Conservation (phyloP, 2,329 filamentous ascomycete species). For the Leptographium radiaticola region DNA sequence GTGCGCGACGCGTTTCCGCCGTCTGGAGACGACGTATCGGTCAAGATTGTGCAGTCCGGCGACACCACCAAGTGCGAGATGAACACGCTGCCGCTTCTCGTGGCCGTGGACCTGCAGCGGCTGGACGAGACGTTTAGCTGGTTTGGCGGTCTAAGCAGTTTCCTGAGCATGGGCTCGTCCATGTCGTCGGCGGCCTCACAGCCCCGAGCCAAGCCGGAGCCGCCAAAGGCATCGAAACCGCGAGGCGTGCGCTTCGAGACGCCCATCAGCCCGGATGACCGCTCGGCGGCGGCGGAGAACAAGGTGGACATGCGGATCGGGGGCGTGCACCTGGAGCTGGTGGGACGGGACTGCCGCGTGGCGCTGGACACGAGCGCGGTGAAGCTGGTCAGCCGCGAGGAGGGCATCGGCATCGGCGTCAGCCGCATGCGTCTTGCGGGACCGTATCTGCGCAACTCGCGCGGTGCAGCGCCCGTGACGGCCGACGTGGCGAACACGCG, state of each 20-base stretch:
- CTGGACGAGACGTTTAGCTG: slow-evolving; percentile 78
- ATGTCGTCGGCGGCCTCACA: slow-evolving; percentile 59
- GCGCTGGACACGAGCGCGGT: slow-evolving; percentile 66
- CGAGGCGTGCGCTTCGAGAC: slow-evolving; percentile 47
- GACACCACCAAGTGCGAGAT: slow-evolving; percentile 45
- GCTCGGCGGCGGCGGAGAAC: slow-evolving; percentile 32
- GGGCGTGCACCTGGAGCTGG: slow-evolving; percentile 62
- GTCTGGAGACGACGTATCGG: slow-evolving; percentile 42
- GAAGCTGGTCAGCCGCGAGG: slow-evolving; percentile 64
- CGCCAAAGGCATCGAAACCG: slow-evolving; percentile 27
- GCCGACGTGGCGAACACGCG: slow-evolving; percentile 53
- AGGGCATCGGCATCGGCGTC: slow-evolving; percentile 59
- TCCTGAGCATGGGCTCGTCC: slow-evolving; percentile 78
- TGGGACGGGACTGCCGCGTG: slow-evolving; percentile 65
- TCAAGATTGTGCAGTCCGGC: slow-evolving; percentile 34
- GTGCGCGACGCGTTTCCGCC: slow-evolving; percentile 45
- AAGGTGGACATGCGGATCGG: slow-evolving; percentile 70
- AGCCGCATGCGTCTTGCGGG: slow-evolving; percentile 64
- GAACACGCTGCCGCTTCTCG: slow-evolving; percentile 61
- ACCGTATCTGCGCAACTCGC: slow-evolving; percentile 44
- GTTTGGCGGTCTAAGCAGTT: slow-evolving; percentile 84
- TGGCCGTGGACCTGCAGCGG: slow-evolving; percentile 64
- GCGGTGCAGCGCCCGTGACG: slow-evolving; percentile 38
- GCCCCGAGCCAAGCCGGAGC: slow-evolving; percentile 15
- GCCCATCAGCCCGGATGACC: slow-evolving; percentile 28